Conservation (phyloP, 306 rosid species). For the Abrus pulchellus region DNA sequence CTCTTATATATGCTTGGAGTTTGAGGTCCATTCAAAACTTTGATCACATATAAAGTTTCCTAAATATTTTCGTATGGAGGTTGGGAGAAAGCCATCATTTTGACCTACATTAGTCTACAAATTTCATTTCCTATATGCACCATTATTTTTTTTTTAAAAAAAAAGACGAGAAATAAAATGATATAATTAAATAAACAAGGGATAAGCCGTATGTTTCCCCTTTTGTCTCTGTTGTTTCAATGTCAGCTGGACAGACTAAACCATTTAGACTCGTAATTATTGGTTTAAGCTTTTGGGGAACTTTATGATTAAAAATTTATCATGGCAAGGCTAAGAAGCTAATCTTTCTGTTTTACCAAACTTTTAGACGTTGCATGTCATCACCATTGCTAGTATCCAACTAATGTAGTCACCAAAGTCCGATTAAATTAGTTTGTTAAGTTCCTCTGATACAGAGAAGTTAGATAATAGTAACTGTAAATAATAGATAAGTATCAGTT, state of each 20-base stretch:
- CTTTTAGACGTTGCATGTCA: not conserved
- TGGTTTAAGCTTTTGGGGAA: conserved; percentile 26
- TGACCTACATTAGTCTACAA: conserved; percentile 6
- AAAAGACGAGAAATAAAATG: conserved; percentile 18
- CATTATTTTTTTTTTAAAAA: not conserved
- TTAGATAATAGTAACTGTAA: too few species aligned
- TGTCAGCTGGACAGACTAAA: conserved; percentile 13
- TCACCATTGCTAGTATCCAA: not conserved
- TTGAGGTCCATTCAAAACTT: not conserved
- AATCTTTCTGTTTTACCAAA: not conserved
- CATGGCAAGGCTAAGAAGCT: not conserved
- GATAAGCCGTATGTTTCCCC: not conserved
- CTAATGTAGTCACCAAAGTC: not conserved
- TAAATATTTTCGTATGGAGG: conserved; percentile 22
- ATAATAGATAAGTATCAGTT: too few species aligned
- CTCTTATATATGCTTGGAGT: not conserved
- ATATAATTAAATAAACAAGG: conserved; percentile 18
- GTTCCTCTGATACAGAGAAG: not conserved
- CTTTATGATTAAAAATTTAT: conserved; percentile 4
- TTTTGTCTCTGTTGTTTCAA: not conserved
- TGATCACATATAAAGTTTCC: not conserved
- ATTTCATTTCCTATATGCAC: not conserved
- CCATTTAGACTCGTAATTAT: conserved; percentile 9
- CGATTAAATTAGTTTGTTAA: not conserved
- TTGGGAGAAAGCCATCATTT: conserved; percentile 27